Base-by-base conservation (phyloP, 1,284 basidiomycete species). In the Puccinia polysora region DNA sequence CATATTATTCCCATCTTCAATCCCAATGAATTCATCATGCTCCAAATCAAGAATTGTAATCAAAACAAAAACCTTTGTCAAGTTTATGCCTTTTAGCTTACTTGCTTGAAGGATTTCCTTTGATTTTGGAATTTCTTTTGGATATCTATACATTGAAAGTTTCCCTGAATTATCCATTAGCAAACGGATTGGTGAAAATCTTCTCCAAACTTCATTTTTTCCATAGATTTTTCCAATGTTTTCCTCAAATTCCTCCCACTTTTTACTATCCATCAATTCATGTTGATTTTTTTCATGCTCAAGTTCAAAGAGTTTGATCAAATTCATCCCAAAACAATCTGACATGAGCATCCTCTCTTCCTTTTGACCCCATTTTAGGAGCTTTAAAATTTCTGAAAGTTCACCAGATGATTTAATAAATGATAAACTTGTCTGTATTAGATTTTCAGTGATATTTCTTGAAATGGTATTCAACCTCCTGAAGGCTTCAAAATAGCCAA, bases 1-100 rank as follows among this genome's bases (percentile, higher is more conserved):
- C 2, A 59, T 4, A 4, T 40, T 23, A 4, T 20, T 0, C 3
- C 2, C 7, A 23, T 59, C 36, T 40, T 20, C 8, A 8, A 59
- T 38, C 25, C 12, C 20, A 20, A 59, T 8, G 36, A 34, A 59
- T 5, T 56, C 18, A 20, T 36, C 10, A 23, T 59, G 20, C 28
- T 59, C 56, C 20, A 59, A 23, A 38, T 38, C 56, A 40, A 59
- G 56, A 23, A 59, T 25, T 10, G 43, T n/a, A 4, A 40, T 23
- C 1, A 59, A 34, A 14, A 38, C 43, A 20, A 59, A 40, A 23
- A 59, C 18, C n/a, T 25, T 25, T 14, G 38, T 59, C 36, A 40
- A 6, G 36, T 25, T 59, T n/a, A 59, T 20, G 2, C 56, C 56
- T 12, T 38, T 40, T 2, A 23, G 28, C 43, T 59, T 38, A 7